Base-by-base conservation (phyloP, 2,329 filamentous ascomycete species). In the Botrytis elliptica region DNA sequence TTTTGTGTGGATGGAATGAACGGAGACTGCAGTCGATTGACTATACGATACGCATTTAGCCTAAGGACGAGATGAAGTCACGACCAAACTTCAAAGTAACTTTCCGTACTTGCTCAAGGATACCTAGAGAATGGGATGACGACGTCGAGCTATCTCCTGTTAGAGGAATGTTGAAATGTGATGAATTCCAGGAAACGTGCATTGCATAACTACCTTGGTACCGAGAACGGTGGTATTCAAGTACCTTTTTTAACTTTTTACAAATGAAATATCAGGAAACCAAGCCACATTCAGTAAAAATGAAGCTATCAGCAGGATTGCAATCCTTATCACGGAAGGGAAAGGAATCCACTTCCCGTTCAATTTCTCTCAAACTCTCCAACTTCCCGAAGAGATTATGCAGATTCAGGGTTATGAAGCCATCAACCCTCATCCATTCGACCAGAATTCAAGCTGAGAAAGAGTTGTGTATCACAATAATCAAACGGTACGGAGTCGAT, bases 321-420 rank as follows among this genome's bases (percentile, higher is more conserved):
- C 7, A n/a, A 67, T 66, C 46, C 60, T 40, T 66, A 66, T 67
- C 60, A 46, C 70, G 60, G 70, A 33, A 44, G 57, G n/a, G 33
- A 72, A 36, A 55, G 6, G 16, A 59, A 72, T 60, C 40, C 62
- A 72, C 70, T 57, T 72, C 46, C 70, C 62, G 59, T 40, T 70
- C 38, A 46, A 33, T 57, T 16, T 40, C 10, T 70, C 16, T 36
- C 4, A 7, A 60, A 49, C 55, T 49, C 40, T 33, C n/a, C 6
- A 44, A 10, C 55, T 65, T 57, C 52, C 38, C 52, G 62, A 46
- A n/a, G 40, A 46, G 62, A 46, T 66, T 60, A 72, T 72, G 49
- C 62, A 67, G 42, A 22, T 46, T 4, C 70, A 57, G 40, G 70
- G 62, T 36, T 46, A 25, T 33, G 9, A 5, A 29, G n/a, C 25